Percentiles rank a stretch among this genome's conserved stretches.
Conservation (phyloP, 257 asterid species). For the Solanum sitiens region DNA sequence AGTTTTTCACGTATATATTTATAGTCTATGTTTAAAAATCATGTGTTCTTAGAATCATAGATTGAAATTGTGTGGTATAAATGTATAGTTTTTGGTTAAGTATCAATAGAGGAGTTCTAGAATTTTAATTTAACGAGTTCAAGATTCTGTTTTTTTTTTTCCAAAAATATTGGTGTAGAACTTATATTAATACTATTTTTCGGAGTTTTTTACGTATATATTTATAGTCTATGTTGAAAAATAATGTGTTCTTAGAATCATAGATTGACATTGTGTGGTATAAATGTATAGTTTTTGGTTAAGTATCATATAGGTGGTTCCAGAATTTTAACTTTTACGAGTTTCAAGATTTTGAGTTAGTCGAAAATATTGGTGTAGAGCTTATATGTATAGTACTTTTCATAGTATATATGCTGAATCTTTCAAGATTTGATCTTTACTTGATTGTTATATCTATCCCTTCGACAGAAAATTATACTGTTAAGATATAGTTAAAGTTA, state of each 20-base stretch:
- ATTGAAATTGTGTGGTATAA: too few relatives aligned
- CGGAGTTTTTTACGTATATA: background rate
- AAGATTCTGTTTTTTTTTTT: background rate
- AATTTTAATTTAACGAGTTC: background rate
- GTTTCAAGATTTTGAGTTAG: background rate
- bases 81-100: background rate
- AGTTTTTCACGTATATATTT: background rate
- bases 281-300: background rate
- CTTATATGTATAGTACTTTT: background rate
- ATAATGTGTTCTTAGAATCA: background rate
- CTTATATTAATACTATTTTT: background rate
- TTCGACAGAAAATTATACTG: background rate
- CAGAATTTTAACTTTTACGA: background rate
- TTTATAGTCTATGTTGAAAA: background rate
- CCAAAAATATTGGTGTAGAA: background rate
- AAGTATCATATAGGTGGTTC: background rate
- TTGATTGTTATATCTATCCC: background rate
- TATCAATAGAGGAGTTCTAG: background rate
- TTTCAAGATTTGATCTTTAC: background rate
- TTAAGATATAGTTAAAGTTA: background rate
- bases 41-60: background rate
- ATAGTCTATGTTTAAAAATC: background rate
- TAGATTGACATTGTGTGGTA: background rate
- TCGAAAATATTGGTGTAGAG: background rate
- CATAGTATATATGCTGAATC: background rate